These are phyloP conservation scores for Erythrobasidium yunnanense DNA, from an alignment of 768 basidiomycete genomes.

Conservation along the genomic window DNA sequence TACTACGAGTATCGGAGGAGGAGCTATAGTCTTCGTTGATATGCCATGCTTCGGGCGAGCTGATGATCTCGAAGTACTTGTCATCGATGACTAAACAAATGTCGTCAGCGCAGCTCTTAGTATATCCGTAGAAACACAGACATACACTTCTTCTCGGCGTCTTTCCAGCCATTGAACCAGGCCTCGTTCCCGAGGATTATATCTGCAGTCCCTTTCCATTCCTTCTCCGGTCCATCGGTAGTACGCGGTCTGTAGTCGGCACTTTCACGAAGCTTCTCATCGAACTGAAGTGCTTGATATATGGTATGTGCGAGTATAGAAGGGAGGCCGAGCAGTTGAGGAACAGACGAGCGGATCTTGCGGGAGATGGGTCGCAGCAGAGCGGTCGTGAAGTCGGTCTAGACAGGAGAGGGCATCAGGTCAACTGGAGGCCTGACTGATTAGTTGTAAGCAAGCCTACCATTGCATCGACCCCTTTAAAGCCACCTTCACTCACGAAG, in stretches of 20 bases:
- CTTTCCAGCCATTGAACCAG: constrained; percentile 86
- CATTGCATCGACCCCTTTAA: constrained; percentile 61
- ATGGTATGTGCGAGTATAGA: constrained; percentile 88
- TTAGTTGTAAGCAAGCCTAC: too few relatives aligned
- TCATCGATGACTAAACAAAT: constrained; percentile 61
- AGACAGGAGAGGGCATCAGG: neutral
- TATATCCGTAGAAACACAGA: constrained; percentile 17
- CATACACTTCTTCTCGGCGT: constrained; percentile 79
- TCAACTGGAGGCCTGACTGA: neutral
- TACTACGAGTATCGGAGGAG: constrained; percentile 44
- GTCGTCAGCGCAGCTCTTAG: neutral
- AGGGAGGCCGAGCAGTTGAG: constrained; percentile 58
- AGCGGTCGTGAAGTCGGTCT: constrained; percentile 8
- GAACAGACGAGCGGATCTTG: constrained; percentile 65
- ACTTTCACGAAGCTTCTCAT: constrained; percentile 45
- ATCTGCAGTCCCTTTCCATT: constrained; percentile 69
- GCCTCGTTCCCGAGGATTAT: constrained; percentile 68
- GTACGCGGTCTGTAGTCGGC: neutral
- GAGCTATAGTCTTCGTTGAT: constrained; percentile 53
- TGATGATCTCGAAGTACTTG: constrained; percentile 75
- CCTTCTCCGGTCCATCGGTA: constrained; percentile 14
- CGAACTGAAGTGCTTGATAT: constrained; percentile 81
- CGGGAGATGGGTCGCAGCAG: constrained; percentile 46
- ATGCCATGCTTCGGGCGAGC: constrained; percentile 71
- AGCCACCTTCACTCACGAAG: constrained; percentile 56